Evolutionary conservation across 2,329 filamentous ascomycete species (phyloP).

Genomic region (Akanthomyces lecanii): DNA sequence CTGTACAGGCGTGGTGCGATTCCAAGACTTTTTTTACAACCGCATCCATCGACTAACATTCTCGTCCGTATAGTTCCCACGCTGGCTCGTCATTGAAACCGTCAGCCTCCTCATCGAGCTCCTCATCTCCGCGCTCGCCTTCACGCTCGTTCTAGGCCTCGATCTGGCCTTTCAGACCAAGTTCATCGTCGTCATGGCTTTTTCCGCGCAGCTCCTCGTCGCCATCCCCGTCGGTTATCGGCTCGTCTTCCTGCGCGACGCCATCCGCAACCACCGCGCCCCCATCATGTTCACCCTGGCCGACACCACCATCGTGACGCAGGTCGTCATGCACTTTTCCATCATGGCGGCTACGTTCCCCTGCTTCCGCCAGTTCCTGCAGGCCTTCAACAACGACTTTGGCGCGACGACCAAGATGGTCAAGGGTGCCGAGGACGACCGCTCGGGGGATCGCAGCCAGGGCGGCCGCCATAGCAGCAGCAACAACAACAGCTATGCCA

Average conservation of each 20-base stretch:
- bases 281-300: conserved; percentile 12
- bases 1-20: conserved; percentile 14
- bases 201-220: conserved; percentile 21
- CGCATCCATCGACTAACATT: background rate
- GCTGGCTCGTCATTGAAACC: conserved; percentile 18
- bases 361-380: conserved; percentile 21
- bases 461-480: background rate
- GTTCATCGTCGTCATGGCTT: conserved; percentile 19
- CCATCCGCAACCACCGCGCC: background rate
- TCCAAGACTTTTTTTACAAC: too few species aligned
- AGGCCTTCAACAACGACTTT: conserved; percentile 20
- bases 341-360: conserved; percentile 23
- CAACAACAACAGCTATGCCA: conserved; percentile 11
- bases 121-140: conserved; percentile 18
- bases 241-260: conserved; percentile 14
- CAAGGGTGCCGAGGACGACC: conserved; percentile 8
- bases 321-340: conserved; percentile 22
- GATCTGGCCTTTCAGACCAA: conserved; percentile 19
- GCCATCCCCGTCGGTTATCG: conserved; percentile 19
- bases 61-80: conserved; percentile 10
- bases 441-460: conserved; percentile 5
- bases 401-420: conserved; percentile 20
- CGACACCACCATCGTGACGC: conserved; percentile 16
- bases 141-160: conserved; percentile 19
- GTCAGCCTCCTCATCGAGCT: conserved; percentile 19